A percentile compares a stretch with the other conserved stretches of the same genome.
phyloP scores from a whole-genome alignment of 768 basidiomycete genomes.

The Amanita phalloides region DNA sequence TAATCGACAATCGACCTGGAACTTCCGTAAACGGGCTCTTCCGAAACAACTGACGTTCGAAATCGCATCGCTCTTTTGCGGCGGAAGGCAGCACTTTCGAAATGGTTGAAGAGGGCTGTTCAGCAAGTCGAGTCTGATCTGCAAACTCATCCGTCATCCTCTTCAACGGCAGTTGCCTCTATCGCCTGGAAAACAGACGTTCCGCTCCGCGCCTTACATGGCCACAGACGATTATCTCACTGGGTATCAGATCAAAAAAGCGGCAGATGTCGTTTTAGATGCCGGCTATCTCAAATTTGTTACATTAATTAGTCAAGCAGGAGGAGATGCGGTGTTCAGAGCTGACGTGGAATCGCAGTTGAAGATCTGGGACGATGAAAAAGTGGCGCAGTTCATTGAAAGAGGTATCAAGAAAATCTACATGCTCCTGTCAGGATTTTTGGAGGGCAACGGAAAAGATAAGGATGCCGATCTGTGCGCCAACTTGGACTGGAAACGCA shows the following conservation, averaged over 20 bases:
- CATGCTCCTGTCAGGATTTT: conserved; percentile 63
- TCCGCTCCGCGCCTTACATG: conserved; percentile 20
- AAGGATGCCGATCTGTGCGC: conserved; percentile 34
- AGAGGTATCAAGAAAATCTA: conserved; percentile 69
- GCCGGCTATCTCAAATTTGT: conserved; percentile 77
- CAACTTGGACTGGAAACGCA: conserved; percentile 89
- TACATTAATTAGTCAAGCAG: conserved; percentile 80
- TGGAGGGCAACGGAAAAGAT: conserved; percentile 28
- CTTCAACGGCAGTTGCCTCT: background rate
- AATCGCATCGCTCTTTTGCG: conserved; percentile 52
- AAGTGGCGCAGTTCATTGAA: conserved; percentile 49
- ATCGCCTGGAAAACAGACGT: background rate
- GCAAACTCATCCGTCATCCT: conserved; percentile 12
- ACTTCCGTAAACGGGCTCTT: conserved; percentile 19
- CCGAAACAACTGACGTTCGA: conserved; percentile 36
- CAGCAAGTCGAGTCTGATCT: conserved; percentile 66
- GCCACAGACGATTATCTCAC: conserved; percentile 54
- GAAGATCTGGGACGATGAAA: conserved; percentile 74
- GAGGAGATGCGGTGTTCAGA: conserved; percentile 65
- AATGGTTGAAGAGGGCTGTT: conserved; percentile 76
- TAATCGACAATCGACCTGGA: conserved; percentile 60
- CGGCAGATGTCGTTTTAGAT: conserved; percentile 64
- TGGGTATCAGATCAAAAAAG: conserved; percentile 81
- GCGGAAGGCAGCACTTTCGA: conserved; percentile 69
- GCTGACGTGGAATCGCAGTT: conserved; percentile 69